Evolutionary conservation across 441 rosid genomes (phyloP).

Genomic region (Croton setiger): DNA sequence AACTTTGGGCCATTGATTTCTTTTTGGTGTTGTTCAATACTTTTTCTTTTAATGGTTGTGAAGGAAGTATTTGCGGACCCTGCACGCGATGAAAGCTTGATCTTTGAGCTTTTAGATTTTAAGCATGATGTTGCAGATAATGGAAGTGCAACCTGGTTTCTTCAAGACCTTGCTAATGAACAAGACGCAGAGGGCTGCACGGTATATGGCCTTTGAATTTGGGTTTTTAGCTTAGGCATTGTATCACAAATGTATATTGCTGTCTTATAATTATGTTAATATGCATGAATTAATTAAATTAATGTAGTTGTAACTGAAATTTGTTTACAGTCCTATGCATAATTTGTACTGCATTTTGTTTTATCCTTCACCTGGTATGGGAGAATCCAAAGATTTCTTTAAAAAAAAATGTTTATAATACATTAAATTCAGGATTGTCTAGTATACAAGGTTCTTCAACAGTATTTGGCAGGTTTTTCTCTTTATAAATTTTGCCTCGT

Average conservation of each 20-base stretch:
- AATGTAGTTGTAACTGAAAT: not conserved
- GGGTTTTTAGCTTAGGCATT: not conserved
- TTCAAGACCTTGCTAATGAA: constrained; percentile 69
- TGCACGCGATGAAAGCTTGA: constrained; percentile 80
- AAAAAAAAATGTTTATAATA: not conserved
- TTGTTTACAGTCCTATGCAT: not conserved
- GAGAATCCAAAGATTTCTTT: not conserved
- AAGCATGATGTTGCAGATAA: constrained; percentile 61
- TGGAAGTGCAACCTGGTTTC: constrained; percentile 81
- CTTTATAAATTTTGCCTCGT: not conserved
- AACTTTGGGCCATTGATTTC: not conserved
- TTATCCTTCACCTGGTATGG: not conserved
- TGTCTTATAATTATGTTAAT: not conserved
- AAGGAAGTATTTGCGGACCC: constrained; percentile 85
- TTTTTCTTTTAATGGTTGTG: not conserved
- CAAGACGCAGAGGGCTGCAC: constrained; percentile 66
- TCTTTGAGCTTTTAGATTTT: constrained; percentile 69
- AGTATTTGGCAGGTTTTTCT: not conserved
- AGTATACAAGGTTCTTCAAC: not conserved
- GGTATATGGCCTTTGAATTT: constrained; percentile 29
- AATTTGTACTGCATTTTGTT: not conserved
- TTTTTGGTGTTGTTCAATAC: not conserved
- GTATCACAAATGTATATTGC: not conserved
- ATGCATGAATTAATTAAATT: not conserved
- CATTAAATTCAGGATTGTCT: no score